phyloP scores from a whole-genome alignment of 495 filamentous ascomycete species.

The Xylaria cubensis region DNA sequence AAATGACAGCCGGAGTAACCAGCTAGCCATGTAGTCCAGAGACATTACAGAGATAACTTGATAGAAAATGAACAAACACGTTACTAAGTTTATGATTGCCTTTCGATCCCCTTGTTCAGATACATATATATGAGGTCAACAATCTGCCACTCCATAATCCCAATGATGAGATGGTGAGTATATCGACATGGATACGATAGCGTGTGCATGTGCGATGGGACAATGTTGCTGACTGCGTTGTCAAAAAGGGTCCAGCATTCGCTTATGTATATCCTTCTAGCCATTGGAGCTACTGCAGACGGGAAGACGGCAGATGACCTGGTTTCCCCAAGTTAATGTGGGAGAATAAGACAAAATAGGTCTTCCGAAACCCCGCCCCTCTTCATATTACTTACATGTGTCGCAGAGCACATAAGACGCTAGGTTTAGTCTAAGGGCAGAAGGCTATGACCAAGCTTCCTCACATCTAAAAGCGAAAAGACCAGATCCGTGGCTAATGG shows the following conservation, averaged over 20 bases:
- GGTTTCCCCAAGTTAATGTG: constrained; percentile 13
- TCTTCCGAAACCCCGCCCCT: constrained; percentile 11
- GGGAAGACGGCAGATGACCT: neutral
- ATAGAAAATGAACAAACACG: constrained; percentile 28
- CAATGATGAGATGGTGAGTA: neutral
- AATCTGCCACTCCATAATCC: neutral
- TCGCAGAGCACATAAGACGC: neutral
- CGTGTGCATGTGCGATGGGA: neutral
- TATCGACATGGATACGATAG: neutral
- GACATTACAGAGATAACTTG: constrained; percentile 29
- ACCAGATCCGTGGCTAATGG: constrained; percentile 37
- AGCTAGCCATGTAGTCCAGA: constrained; percentile 21
- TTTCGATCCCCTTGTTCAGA: neutral
- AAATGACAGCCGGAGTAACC: constrained; percentile 23
- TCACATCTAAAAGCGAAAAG: neutral
- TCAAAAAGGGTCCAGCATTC: neutral
- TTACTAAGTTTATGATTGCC: neutral
- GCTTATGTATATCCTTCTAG: neutral
- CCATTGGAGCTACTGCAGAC: neutral
- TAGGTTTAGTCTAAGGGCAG: neutral
- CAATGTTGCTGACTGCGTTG: neutral
- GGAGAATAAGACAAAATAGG: constrained; percentile 4
- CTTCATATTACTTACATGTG: neutral
- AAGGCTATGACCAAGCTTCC: neutral
- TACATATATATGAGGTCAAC: neutral